These are phyloP conservation scores for Fusarium transvaalense DNA, from an alignment of 2,329 filamentous ascomycete species.

Conservation along the genomic window DNA sequence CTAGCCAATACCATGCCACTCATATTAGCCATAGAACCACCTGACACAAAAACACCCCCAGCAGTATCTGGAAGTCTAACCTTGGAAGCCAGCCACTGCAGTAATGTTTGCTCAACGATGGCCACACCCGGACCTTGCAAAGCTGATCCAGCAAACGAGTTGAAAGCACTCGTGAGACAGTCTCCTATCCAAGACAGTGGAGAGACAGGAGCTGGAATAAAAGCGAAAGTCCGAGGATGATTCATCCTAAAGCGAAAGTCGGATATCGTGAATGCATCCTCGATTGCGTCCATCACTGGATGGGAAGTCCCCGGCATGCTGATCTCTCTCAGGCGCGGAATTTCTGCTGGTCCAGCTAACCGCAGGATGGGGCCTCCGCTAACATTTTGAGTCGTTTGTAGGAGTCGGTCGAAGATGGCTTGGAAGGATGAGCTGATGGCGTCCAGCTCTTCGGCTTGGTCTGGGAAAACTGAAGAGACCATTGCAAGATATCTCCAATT, in stretches of 20 bases:
- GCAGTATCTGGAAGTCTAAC: slow-evolving; percentile 14
- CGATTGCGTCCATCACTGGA: background rate
- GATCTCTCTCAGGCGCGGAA: background rate
- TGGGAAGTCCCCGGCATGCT: slow-evolving; percentile 13
- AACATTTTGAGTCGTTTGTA: slow-evolving; percentile 6
- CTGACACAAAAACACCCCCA: slow-evolving; percentile 16
- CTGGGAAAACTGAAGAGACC: background rate
- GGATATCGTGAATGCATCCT: slow-evolving; percentile 15
- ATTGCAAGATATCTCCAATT: background rate
- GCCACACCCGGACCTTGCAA: slow-evolving; percentile 14
- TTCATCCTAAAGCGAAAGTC: slow-evolving; percentile 24
- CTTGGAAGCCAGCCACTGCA: slow-evolving; percentile 16
- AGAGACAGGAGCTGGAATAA: slow-evolving; percentile 8
- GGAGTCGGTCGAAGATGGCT: slow-evolving; percentile 7
- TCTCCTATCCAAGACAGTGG: slow-evolving; percentile 21
- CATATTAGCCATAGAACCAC: slow-evolving; percentile 28
- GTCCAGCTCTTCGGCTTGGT: slow-evolving; percentile 5
- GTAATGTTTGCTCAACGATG: slow-evolving; percentile 12
- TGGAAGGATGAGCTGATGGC: slow-evolving; percentile 10
- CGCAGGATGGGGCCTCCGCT: background rate
- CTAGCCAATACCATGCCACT: slow-evolving; percentile 22
- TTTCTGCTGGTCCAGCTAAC: background rate
- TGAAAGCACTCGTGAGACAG: slow-evolving; percentile 14
- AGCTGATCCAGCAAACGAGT: slow-evolving; percentile 19
- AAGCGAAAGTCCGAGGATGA: slow-evolving; percentile 13